These are phyloP conservation scores for Thelephora aurantiotincta DNA, from an alignment of 768 basidiomycete species.

Conservation along the genomic window DNA sequence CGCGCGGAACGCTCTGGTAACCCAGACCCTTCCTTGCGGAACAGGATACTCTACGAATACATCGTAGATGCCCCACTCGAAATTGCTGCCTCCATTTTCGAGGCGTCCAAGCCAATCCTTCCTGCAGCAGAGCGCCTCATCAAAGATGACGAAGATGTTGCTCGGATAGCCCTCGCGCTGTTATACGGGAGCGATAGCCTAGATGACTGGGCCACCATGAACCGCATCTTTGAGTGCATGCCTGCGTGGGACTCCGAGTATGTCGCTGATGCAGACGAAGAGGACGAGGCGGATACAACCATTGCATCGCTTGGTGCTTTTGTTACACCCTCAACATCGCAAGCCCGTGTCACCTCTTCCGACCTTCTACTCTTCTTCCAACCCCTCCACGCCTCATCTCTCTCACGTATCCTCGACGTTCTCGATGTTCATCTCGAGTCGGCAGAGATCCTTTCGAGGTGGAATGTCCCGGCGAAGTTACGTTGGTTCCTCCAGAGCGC, in stretches of 20 bases:
- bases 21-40: slow-evolving; percentile 54
- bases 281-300: slow-evolving; percentile 75
- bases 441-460: slow-evolving; percentile 82
- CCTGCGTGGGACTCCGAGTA: slow-evolving; percentile 66
- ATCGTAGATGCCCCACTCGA: slow-evolving; percentile 55
- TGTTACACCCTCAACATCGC: slow-evolving; percentile 57
- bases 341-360: slow-evolving; percentile 38
- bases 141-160: slow-evolving; percentile 71
- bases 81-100: slow-evolving; percentile 64
- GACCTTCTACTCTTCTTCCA: slow-evolving; percentile 76
- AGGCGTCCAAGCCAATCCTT: slow-evolving; percentile 84
- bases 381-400: slow-evolving; percentile 54
- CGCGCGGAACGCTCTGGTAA: slow-evolving; percentile 68
- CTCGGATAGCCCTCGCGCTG: slow-evolving; percentile 73
- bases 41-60: slow-evolving; percentile 56
- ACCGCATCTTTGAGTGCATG: slow-evolving; percentile 86
- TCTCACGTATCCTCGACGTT: slow-evolving; percentile 79
- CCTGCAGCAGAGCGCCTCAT: slow-evolving; percentile 58
- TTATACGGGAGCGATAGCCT: slow-evolving; percentile 71
- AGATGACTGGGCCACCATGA: slow-evolving; percentile 75
- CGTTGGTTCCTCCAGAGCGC: slow-evolving; percentile 85
- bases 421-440: slow-evolving; percentile 91
- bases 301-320: slow-evolving; percentile 68
- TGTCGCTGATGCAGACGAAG: slow-evolving; percentile 12
- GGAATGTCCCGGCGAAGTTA: slow-evolving; percentile 72